These are phyloP conservation scores for Aphanomyces euteiches DNA, from an alignment of 352 stramenopile genomes.

Conservation along the genomic window DNA sequence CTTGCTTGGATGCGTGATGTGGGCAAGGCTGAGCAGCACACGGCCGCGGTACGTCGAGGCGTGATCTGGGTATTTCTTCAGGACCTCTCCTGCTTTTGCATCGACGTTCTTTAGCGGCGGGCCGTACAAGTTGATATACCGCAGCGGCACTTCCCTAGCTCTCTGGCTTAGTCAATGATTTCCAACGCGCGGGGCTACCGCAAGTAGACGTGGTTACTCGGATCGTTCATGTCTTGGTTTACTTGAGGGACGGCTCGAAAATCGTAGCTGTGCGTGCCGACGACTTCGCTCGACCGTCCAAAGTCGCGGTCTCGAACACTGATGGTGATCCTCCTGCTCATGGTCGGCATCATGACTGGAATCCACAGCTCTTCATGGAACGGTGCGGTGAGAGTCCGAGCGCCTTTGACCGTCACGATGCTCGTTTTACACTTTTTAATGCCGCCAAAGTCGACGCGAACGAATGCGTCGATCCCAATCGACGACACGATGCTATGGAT, in stretches of 20 bases:
- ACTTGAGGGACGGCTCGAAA: slow-evolving; percentile 52
- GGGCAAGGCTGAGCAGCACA: slow-evolving; percentile 71
- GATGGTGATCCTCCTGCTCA: slow-evolving; percentile 65
- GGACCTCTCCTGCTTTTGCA: slow-evolving; percentile 45
- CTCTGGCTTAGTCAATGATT: not conserved
- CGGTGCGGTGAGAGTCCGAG: slow-evolving; percentile 44
- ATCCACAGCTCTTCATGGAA: slow-evolving; percentile 86
- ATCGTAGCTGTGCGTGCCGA: slow-evolving; percentile 64
- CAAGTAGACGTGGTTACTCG: slow-evolving; percentile 5
- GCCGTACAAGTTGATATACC: slow-evolving; percentile 86
- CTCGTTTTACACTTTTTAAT: slow-evolving; percentile 46
- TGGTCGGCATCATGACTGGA: slow-evolving; percentile 67
- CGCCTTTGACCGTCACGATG: slow-evolving; percentile 61
- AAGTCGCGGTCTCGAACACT: slow-evolving; percentile 81
- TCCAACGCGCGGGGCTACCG: not conserved
- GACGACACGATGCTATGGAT: slow-evolving; percentile 38
- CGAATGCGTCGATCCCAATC: slow-evolving; percentile 78
- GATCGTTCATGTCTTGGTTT: slow-evolving; percentile 1
- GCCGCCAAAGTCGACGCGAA: slow-evolving; percentile 65
- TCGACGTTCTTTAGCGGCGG: slow-evolving; percentile 59
- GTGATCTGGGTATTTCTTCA: slow-evolving; percentile 60
- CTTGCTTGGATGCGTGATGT: slow-evolving; percentile 40
- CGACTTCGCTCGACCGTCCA: slow-evolving; percentile 62
- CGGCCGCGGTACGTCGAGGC: slow-evolving; percentile 79
- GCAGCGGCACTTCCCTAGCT: slow-evolving; percentile 35